Percentiles rank a stretch among this genome's conserved stretches.
These are phyloP conservation scores for Gryganskiella cystojenkinii DNA, from an alignment of 192 early-diverging fungal species.

Conservation along the genomic window DNA sequence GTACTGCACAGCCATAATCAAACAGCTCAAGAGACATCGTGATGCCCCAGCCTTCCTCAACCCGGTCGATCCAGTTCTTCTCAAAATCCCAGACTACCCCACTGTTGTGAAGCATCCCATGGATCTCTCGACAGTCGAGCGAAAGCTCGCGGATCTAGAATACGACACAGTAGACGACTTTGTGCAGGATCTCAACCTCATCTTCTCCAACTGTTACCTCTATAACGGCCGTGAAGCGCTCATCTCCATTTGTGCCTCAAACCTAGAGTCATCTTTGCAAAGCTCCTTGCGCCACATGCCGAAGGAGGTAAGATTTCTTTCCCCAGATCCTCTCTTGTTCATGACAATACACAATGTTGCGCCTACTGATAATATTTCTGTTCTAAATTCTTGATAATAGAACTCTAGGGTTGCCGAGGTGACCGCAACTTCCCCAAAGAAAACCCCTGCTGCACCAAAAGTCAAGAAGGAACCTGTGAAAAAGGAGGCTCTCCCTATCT, in stretches of 20 bases:
- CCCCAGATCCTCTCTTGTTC: no score
- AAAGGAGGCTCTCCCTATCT: constrained; percentile 22
- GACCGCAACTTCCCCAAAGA: constrained; percentile 5
- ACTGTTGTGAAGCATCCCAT: constrained; percentile 80
- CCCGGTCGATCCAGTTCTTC: constrained; percentile 80
- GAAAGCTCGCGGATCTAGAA: constrained; percentile 68
- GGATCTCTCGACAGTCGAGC: constrained; percentile 82
- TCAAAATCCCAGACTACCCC: constrained; percentile 85
- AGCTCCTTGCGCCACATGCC: constrained; percentile 79
- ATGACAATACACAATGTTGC: no score
- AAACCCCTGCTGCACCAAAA: constrained; percentile 28
- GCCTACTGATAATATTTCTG: no score
- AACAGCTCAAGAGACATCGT: constrained; percentile 80
- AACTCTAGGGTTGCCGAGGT: constrained; percentile 13
- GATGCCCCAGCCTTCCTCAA: constrained; percentile 88
- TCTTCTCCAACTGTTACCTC: constrained; percentile 83
- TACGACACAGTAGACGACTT: constrained; percentile 77
- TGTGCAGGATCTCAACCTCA: constrained; percentile 73
- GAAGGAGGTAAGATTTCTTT: constrained; percentile 65
- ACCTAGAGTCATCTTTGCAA: constrained; percentile 77
- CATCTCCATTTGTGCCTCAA: constrained; percentile 73
- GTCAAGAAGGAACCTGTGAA: constrained; percentile 42
- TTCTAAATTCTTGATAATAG: constrained; percentile 8
- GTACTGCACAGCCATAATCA: constrained; percentile 80
- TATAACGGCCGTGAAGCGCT: constrained; percentile 83